phyloP scores from a whole-genome alignment of 2,329 filamentous ascomycete genomes.

The Fusarium sterilihyphosum region DNA sequence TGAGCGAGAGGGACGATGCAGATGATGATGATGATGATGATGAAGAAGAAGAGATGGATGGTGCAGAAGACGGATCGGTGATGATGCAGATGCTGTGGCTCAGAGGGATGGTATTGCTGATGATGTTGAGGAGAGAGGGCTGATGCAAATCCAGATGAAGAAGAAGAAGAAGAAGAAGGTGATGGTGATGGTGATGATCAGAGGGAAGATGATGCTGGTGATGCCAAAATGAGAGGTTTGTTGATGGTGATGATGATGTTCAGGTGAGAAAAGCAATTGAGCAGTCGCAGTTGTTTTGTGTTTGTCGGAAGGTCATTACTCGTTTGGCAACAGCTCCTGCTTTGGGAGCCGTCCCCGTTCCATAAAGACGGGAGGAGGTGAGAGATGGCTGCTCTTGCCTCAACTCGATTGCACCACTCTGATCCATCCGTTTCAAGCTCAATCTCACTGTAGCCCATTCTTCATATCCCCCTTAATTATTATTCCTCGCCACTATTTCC shows the following conservation, averaged over 20 bases:
- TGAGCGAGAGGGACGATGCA: neutral
- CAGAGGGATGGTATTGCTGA: too few species aligned
- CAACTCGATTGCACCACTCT: neutral
- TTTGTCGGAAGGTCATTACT: neutral
- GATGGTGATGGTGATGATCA: too few species aligned
- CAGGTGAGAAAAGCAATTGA: neutral
- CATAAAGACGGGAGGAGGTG: neutral
- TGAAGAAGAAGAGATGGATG: neutral
- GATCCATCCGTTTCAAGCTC: neutral
- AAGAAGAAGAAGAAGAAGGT: too few species aligned
- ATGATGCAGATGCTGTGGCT: too few species aligned
- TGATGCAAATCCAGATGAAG: too few species aligned
- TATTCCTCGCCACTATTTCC: neutral
- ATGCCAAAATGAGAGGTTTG: too few species aligned
- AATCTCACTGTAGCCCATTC: neutral
- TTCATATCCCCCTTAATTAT: neutral
- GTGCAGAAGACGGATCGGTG: too few species aligned
- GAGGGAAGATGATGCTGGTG: too few species aligned
- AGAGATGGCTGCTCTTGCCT: neutral
- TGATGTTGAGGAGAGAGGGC: too few species aligned
- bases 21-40: neutral
- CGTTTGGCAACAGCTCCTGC: neutral
- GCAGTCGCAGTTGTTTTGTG: neutral
- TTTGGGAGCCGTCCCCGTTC: neutral
- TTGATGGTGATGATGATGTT: neutral